Evolutionary conservation across 2,329 filamentous ascomycete genomes (phyloP), one percentile per base, ranked within the genome.

Genomic region (Canariomyces notabilis): DNA sequence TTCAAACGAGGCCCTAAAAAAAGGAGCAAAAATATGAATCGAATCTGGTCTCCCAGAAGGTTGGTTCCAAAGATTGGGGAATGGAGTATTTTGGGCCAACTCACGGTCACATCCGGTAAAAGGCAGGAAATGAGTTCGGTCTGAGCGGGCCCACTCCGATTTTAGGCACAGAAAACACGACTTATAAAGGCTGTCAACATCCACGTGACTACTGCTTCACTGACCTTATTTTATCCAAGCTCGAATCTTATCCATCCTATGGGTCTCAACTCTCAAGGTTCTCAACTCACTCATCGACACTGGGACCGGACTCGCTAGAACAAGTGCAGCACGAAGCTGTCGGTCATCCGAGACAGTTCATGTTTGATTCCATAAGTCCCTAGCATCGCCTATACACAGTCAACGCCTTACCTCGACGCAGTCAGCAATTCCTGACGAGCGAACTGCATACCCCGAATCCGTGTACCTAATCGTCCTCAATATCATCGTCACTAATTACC

Each of bases 401-500:
- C 14, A 35, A 19, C 23, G n/a, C 37, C 18, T 21, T 38, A 5
- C 8, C 14, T 6, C 37, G 6, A 9, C 12, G 26, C 7, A 19
- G 34, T 33, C 15, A 42, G 33, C 26, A 33, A 5, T 41, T 19
- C 22, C 32, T 18, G 19, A 43, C 22, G n/a, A 6, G 4, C 37
- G 38, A 33, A 1, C 12, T 12, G 14, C 12, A 6, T 35, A 11
- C 18, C 12, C 34, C 18, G 20, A 35, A 2, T 23, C 26, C 8
- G 26, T 29, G 15, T 33, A n/a, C n/a, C 48, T 49, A 72, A 54
- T 77, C 70, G 58, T 90, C 87, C 63, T 89, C 85, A 61, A 93
- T 91, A 69, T 93, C 87, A 66, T 93, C 87, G 59, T 93, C 87
- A 56, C 83, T 88, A 33, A 91, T 67, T 36, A 88, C 78, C 53